Base-by-base conservation (phyloP, 2,329 filamentous ascomycete species). In the Gnomoniopsis smithogilvyi region DNA sequence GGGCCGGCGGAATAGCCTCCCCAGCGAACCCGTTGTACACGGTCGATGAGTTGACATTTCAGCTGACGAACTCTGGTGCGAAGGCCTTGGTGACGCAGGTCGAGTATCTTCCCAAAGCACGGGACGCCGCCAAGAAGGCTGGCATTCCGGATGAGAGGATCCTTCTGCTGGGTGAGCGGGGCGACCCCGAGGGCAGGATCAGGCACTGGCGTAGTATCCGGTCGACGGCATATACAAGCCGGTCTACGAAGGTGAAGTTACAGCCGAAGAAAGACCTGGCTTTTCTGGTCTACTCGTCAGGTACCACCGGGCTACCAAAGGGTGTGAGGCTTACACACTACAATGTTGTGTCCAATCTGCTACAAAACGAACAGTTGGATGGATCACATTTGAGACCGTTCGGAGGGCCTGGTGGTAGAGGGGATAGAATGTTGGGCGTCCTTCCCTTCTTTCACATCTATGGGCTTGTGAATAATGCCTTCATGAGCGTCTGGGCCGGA, bases 401-500 rank as follows among this genome's bases (percentile, higher is more conserved):
- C 43, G 85, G 86, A 4, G 81, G 83, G 1, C 69, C 77, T 2
- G 82, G 83, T 67, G 85, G 85, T 10, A 78, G 85, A 58, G 82
- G 86, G 0, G 93, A 96, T 69, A 85, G 82, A 60, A 77, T 95
- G 33, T 73, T 97, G 7, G 90, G 90, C 1, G 88, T 96, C 60
- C 73, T 96, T 12, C 93, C 93, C 0, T 95, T 96, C 72, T 96
- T 92, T 75, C 92, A 96, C 70, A 93, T 96, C 63, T 96, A 96
- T 68, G 89, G 89, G 8, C 81, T 96, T 24, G 90, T 86, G 14
- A 88, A 84, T 66, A 82, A 92, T 45, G 79, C 96, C 36, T 85
- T 95, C 62, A 80, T 87, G 67, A 77, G 85, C 36, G 73, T 92
- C 14, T 86, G 86, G 72, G 76, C 78, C 22, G 91, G 91, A 7